phyloP scores from a whole-genome alignment of 2,329 filamentous ascomycete genomes.

The Alternaria alternata region DNA sequence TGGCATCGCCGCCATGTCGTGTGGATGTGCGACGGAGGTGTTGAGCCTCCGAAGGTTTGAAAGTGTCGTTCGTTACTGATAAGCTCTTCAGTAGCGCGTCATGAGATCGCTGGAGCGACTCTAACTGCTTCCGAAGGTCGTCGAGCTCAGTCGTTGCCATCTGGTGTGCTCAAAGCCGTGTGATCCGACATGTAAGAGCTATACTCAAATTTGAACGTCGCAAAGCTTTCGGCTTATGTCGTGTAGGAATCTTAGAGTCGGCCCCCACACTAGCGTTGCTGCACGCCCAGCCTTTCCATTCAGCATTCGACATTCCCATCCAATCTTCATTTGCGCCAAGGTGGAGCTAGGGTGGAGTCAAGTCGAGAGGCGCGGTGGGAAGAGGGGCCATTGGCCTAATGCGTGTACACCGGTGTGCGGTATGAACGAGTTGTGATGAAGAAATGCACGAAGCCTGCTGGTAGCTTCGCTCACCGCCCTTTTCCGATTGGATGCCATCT shows the following conservation, averaged over 20 bases:
- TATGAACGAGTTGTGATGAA: slow-evolving; percentile 14
- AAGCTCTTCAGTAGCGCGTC: slow-evolving; percentile 41
- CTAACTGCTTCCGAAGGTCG: slow-evolving; percentile 43
- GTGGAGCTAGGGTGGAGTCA: slow-evolving; percentile 22
- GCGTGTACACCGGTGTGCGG: slow-evolving; percentile 1
- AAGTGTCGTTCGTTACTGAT: slow-evolving; percentile 38
- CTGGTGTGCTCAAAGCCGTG: slow-evolving; percentile 8
- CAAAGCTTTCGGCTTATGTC: slow-evolving; percentile 10
- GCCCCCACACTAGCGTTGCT: slow-evolving; percentile 30
- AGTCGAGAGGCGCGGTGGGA: not conserved
- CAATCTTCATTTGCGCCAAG: slow-evolving; percentile 29
- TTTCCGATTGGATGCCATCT: slow-evolving; percentile 21
- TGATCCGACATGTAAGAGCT: not conserved
- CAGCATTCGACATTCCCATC: slow-evolving; percentile 16
- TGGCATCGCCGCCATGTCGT: slow-evolving; percentile 33
- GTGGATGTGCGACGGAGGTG: slow-evolving; percentile 33
- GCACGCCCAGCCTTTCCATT: slow-evolving; percentile 28
- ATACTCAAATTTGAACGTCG: not conserved
- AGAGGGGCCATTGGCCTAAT: slow-evolving; percentile 13
- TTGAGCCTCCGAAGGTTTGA: slow-evolving; percentile 34
- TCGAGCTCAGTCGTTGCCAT: slow-evolving; percentile 43
- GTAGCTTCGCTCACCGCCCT: slow-evolving; percentile 32
- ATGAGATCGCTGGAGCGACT: slow-evolving; percentile 44
- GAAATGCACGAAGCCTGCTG: slow-evolving; percentile 9
- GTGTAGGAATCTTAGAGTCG: slow-evolving; percentile 9